Conservation (phyloP, 2,329 filamentous ascomycete species). For the Calonectria pseudoreteaudii region DNA sequence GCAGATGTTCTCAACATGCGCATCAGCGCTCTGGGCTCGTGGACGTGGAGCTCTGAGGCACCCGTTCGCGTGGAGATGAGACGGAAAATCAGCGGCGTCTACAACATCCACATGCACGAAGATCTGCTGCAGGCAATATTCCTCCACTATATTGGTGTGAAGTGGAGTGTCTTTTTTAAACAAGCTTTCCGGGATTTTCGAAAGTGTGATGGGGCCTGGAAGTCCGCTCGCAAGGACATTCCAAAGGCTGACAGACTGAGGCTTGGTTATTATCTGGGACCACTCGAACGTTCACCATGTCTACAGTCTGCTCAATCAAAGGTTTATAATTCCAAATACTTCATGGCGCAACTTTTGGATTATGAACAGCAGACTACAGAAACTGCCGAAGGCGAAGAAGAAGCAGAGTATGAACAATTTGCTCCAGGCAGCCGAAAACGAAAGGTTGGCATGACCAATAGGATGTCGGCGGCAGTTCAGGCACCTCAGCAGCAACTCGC, state of each 20-base stretch:
- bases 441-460: background rate
- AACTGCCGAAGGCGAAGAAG: conserved; percentile 51
- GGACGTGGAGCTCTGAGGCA: conserved; percentile 57
- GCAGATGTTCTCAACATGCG: conserved; percentile 66
- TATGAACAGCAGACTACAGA: conserved; percentile 39
- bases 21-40: conserved; percentile 55
- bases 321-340: conserved; percentile 55
- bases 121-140: conserved; percentile 64
- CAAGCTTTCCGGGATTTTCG: conserved; percentile 47
- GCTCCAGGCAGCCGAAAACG: conserved; percentile 12
- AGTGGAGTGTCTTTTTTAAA: conserved; percentile 60
- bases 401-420: conserved; percentile 48
- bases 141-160: conserved; percentile 62
- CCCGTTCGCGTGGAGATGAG: conserved; percentile 56
- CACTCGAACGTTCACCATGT: conserved; percentile 10
- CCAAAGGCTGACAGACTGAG: conserved; percentile 44
- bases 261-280: conserved; percentile 53
- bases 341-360: conserved; percentile 57
- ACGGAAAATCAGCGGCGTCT: conserved; percentile 61
- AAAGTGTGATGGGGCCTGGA: conserved; percentile 51
- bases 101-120: conserved; percentile 64
- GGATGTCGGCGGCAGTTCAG: background rate
- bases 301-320: conserved; percentile 47
- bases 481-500: conserved; percentile 18
- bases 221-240: conserved; percentile 43